phyloP scores from a whole-genome alignment of 805 yeast genomes.

The Wickerhamiella vanderwaltii region DNA sequence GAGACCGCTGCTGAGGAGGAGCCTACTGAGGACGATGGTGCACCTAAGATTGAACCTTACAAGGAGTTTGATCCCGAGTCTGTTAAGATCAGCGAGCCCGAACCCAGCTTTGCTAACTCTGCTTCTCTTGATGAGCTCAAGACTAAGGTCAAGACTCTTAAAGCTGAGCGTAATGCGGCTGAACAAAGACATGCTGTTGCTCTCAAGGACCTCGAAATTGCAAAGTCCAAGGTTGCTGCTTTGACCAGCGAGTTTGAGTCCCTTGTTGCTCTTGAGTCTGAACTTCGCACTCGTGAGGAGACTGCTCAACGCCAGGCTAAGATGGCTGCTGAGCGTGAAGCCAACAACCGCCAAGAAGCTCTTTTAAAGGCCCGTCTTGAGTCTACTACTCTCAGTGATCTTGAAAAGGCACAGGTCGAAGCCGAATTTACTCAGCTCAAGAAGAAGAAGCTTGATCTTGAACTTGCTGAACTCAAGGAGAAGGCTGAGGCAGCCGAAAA shows the following conservation, averaged over 20 bases:
- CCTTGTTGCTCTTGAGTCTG: slow-evolving; percentile 2
- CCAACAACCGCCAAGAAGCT: slow-evolving; percentile 10
- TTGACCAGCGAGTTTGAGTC: slow-evolving; percentile 7
- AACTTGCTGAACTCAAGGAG: slow-evolving; percentile 5
- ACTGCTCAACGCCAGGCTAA: not conserved
- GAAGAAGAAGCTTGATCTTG: slow-evolving; percentile 10
- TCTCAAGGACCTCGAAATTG: slow-evolving; percentile 10
- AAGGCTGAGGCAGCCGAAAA: slow-evolving; percentile 13
- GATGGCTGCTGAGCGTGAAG: slow-evolving; percentile 11
- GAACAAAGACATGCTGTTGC: slow-evolving; percentile 15
- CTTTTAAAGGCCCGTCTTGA: slow-evolving; percentile 10
- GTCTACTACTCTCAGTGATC: slow-evolving; percentile 6
- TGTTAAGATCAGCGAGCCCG: slow-evolving; percentile 6
- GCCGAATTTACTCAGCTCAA: slow-evolving; percentile 11
- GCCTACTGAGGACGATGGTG: not conserved
- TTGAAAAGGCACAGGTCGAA: slow-evolving; percentile 11
- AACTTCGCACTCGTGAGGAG: slow-evolving; percentile 1
- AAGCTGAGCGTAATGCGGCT: slow-evolving; percentile 3
- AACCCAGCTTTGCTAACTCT: not conserved
- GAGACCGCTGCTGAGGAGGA: not conserved
- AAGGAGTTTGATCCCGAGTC: slow-evolving; percentile 3
- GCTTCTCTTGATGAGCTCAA: slow-evolving; percentile 9
- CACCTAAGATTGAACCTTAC: not conserved
- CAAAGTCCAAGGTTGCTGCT: slow-evolving; percentile 7
- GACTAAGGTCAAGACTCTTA: slow-evolving; percentile 10